Percentiles rank a stretch among this genome's conserved stretches.
Conservation (phyloP, 306 rosid species). For the Cucurbita ficifolia region DNA sequence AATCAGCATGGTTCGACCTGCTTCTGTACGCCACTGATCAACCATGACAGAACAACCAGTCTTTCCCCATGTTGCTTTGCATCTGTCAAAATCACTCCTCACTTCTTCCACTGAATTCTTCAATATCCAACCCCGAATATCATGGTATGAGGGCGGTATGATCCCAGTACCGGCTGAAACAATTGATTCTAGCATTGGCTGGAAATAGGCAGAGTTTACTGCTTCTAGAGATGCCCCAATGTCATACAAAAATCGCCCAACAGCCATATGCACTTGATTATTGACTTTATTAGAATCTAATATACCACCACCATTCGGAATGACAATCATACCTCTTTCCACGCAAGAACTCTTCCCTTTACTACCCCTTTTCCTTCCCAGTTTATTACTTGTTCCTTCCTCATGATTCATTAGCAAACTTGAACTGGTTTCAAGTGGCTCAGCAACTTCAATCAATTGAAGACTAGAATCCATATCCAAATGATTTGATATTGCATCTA, state of each 20-base stretch:
- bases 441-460: slow-evolving; percentile 21
- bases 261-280: slow-evolving; percentile 47
- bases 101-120: slow-evolving; percentile 67
- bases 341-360: slow-evolving; percentile 32
- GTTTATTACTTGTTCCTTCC: slow-evolving; percentile 25
- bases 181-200: slow-evolving; percentile 71
- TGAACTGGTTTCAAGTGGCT: slow-evolving; percentile 24
- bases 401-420: slow-evolving; percentile 23
- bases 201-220: slow-evolving; percentile 61
- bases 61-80: slow-evolving; percentile 51
- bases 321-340: slow-evolving; percentile 25
- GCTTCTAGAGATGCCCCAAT: slow-evolving; percentile 77
- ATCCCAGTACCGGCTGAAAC: slow-evolving; percentile 37
- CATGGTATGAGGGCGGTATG: slow-evolving; percentile 45
- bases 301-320: slow-evolving; percentile 19
- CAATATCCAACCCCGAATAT: slow-evolving; percentile 71
- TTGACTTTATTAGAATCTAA: slow-evolving; percentile 22
- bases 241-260: slow-evolving; percentile 75
- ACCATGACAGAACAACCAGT: slow-evolving; percentile 79
- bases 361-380: slow-evolving; percentile 56
- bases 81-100: slow-evolving; percentile 42
- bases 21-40: slow-evolving; percentile 47
- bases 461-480: slow-evolving; percentile 27
- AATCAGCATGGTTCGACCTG: slow-evolving; percentile 27
- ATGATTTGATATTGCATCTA: slow-evolving; percentile 20